Percentiles rank a stretch among this genome's conserved stretches.
phyloP scores from a whole-genome alignment of 2,329 filamentous ascomycete species.

The Coniochaeta prunicola region DNA sequence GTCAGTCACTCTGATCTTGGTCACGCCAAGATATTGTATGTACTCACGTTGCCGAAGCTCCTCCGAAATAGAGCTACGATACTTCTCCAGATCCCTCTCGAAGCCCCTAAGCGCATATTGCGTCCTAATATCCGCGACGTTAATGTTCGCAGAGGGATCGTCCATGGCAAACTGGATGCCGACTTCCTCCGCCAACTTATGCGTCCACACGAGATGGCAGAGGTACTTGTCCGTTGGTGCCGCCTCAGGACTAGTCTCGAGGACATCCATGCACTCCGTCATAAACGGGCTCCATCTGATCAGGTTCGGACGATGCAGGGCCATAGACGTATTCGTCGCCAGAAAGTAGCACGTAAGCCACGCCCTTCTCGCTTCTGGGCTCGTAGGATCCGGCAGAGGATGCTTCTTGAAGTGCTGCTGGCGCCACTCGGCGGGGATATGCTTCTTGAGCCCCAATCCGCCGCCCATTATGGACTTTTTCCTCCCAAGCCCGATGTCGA shows the following conservation, averaged over 20 bases:
- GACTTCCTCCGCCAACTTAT: constrained; percentile 61
- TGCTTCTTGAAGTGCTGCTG: constrained; percentile 34
- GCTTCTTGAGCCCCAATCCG: constrained; percentile 12
- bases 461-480: constrained; percentile 26
- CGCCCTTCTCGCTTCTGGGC: constrained; percentile 46
- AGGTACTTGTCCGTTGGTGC: constrained; percentile 49
- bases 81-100: constrained; percentile 56
- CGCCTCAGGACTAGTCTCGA: constrained; percentile 47
- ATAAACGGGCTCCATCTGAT: constrained; percentile 55
- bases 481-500: constrained; percentile 68
- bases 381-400: constrained; percentile 42
- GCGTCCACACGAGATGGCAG: constrained; percentile 52
- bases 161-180: constrained; percentile 60
- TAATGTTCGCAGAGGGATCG: constrained; percentile 46
- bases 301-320: constrained; percentile 52
- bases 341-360: constrained; percentile 56
- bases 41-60: constrained; percentile 50
- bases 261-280: constrained; percentile 48
- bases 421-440: constrained; percentile 30
- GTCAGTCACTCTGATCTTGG: background rate
- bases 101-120: constrained; percentile 59
- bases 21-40: background rate
- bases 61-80: constrained; percentile 44
- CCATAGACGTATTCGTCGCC: constrained; percentile 52
- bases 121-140: constrained; percentile 54